Evolutionary conservation across 495 filamentous ascomycete species (phyloP).

Genomic region (Hypoxylon cercidicola): DNA sequence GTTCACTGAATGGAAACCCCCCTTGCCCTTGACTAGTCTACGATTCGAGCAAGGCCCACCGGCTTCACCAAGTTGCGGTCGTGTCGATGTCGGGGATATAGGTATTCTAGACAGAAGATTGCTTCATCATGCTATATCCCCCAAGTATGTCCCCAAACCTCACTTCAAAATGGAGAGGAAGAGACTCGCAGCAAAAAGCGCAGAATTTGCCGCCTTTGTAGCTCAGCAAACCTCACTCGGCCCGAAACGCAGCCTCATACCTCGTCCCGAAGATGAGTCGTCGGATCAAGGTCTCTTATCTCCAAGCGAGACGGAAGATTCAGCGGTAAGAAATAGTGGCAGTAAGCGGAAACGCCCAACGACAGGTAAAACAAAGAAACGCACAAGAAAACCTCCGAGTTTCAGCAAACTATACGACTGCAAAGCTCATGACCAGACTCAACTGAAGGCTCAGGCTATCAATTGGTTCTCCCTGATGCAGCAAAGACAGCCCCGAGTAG

Average conservation of each 20-base stretch:
- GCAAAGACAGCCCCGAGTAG: conserved; percentile 28
- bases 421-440: conserved; percentile 29
- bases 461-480: conserved; percentile 27
- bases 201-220: conserved; percentile 32
- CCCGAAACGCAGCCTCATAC: conserved; percentile 10
- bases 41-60: conserved; percentile 16
- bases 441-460: conserved; percentile 20
- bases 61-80: background rate
- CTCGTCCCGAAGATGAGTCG: conserved; percentile 31
- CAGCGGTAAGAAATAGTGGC: background rate
- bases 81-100: conserved; percentile 15
- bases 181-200: conserved; percentile 26
- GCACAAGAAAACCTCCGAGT: conserved; percentile 14
- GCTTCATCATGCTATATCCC: conserved; percentile 24
- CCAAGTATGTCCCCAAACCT: conserved; percentile 31
- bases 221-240: conserved; percentile 3
- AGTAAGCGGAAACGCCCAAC: conserved; percentile 24
- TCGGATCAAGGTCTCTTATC: conserved; percentile 33
- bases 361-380: conserved; percentile 8
- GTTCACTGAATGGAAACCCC: conserved; percentile 24
- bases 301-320: background rate
- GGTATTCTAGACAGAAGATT: conserved; percentile 30
- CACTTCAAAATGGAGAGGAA: conserved; percentile 39
- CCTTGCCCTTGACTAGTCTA: conserved; percentile 12
- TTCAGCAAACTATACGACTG: conserved; percentile 33